Evolutionary conservation across 768 basidiomycete species (phyloP), one percentile per base, ranked within the genome.

Genomic region (Paxillus rubicundulus): DNA sequence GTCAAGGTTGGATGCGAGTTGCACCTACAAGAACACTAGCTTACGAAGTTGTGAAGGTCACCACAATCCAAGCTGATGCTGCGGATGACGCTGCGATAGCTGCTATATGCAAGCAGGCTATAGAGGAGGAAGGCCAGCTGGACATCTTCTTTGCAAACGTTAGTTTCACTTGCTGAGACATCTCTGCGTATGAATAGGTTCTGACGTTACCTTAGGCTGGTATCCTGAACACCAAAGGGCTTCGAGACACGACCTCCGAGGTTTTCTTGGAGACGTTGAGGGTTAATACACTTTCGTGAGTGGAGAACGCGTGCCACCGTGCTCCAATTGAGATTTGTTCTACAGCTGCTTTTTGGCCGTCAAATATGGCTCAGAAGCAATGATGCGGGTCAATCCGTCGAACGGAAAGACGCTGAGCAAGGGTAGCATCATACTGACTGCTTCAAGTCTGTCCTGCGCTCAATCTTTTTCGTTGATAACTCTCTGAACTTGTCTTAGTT

Each of bases 81-180:
- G 85, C 92, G 17, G 84, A 92, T 62, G 86, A 92, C 48, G 59
- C 69, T 12, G 79, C 85, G 9, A 85, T 97, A 50, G 74, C 80
- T 18, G 71, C 70, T 6, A 66, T 93, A 1, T 92, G 93, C 67
- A 72, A 85, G 51, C 83, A 75, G 52, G 91, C 88, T 2, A 62
- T 92, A 30, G 70, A 79, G 39, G 92, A 97, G 54, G 86, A 95
- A 64, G 92, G 93, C 9, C 79, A 83, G 53, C 76, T 98, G 12
- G 95, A 98, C 59, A 85, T 95, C 57, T 97, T 97, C 77, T 98
- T 94, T 65, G 95, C 95, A 32, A 97, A 98, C 66, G 94, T 92
- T 62, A 47, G 82, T 50, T 24, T 10, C 21, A 34, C 50, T 14
- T 42, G 39, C 34, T 1, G 39, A 18, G 38, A 49, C 17, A n/a